Conservation (phyloP, 352 stramenopile genomes). For the Saprolegnia diclina region DNA sequence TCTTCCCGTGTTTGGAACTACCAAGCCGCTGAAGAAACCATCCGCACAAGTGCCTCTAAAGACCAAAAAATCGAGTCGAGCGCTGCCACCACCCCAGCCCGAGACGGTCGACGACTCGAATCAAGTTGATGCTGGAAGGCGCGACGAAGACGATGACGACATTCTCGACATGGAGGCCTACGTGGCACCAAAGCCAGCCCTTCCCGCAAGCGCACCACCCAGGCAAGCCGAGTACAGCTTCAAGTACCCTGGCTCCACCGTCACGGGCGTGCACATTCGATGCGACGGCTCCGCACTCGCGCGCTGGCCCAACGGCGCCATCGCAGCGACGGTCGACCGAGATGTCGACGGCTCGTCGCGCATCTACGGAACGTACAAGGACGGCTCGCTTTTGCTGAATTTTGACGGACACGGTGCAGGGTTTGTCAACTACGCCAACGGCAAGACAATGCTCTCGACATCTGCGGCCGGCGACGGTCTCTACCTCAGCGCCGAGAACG, state of each 20-base stretch:
- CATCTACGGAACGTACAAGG: slow-evolving; percentile 64
- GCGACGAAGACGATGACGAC: slow-evolving; percentile 22
- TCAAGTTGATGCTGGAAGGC: too few relatives aligned
- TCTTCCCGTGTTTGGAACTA: slow-evolving; percentile 10
- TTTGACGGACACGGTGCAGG: slow-evolving; percentile 58
- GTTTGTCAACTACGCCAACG: slow-evolving; percentile 76
- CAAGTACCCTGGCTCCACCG: slow-evolving; percentile 46
- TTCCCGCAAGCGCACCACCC: not conserved
- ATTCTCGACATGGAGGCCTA: slow-evolving; percentile 24
- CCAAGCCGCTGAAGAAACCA: not conserved
- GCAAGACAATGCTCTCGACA: slow-evolving; percentile 64
- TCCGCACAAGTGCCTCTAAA: not conserved
- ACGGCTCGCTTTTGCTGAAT: slow-evolving; percentile 57
- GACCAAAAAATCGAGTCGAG: not conserved
- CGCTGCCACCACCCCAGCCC: not conserved
- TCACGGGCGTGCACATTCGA: slow-evolving; percentile 49
- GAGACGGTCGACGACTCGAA: not conserved
- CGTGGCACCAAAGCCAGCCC: not conserved
- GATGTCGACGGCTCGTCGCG: slow-evolving; percentile 49
- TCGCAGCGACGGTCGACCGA: slow-evolving; percentile 62
- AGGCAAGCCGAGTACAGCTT: slow-evolving; percentile 4
- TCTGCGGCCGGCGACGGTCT: slow-evolving; percentile 55
- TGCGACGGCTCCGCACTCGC: slow-evolving; percentile 56
- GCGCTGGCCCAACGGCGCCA: slow-evolving; percentile 55
- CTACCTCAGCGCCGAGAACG: slow-evolving; percentile 42